Evolutionary conservation across 2,329 filamentous ascomycete species (phyloP).

Genomic region (Fusarium xylarioides): DNA sequence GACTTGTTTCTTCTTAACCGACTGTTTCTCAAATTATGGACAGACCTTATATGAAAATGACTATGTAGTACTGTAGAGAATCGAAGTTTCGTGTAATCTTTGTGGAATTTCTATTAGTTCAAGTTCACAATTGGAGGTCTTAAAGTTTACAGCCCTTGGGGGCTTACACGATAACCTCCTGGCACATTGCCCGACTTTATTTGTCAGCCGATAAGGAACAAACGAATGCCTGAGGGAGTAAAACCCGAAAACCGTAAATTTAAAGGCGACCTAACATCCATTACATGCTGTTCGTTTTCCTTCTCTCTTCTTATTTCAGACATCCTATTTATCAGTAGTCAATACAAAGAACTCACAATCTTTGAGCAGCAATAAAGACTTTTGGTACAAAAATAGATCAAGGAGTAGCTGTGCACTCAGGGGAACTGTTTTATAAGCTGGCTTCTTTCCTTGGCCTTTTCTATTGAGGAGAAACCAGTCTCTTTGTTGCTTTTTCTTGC

Average conservation of each 20-base stretch:
- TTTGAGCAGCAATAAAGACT: background rate
- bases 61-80: too few relatives aligned
- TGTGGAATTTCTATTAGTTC: background rate
- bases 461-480: background rate
- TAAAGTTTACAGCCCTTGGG: background rate
- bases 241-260: background rate
- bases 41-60: background rate
- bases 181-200: background rate
- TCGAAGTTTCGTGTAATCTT: background rate
- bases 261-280: background rate
- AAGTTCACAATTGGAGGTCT: background rate
- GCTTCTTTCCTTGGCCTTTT: background rate
- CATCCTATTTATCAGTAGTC: background rate
- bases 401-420: background rate
- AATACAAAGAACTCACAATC: background rate
- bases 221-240: background rate
- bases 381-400: background rate
- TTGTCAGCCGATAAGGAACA: background rate
- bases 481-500: background rate
- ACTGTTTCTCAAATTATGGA: background rate
- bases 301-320: background rate
- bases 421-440: background rate
- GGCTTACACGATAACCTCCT: background rate
- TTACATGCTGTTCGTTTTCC: too few relatives aligned
- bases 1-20: background rate